phyloP scores from a whole-genome alignment of 176 grass and related monocot species.

The Poa annua region DNA sequence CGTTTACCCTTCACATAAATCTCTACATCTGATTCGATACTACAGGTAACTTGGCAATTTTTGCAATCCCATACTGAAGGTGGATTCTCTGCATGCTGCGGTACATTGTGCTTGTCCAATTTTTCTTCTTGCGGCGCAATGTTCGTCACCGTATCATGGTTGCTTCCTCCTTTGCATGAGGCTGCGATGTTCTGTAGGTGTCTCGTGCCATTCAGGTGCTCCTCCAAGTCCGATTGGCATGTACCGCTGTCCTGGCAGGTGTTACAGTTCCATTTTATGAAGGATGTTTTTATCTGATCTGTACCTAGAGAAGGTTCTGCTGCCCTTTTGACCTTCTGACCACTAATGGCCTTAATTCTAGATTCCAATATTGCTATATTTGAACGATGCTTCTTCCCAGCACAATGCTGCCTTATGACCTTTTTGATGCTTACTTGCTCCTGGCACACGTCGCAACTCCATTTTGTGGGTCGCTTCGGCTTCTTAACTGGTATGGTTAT shows the following conservation, averaged over 20 bases:
- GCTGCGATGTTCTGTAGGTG: neutral
- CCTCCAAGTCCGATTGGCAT: neutral
- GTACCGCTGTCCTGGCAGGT: conserved; percentile 33
- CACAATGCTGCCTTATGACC: conserved; percentile 27
- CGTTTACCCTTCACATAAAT: conserved; percentile 11
- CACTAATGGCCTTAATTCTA: neutral
- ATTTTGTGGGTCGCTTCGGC: neutral
- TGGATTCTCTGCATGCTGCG: conserved; percentile 4
- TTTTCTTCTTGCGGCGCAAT: neutral
- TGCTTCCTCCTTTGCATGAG: conserved; percentile 22
- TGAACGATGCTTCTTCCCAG: conserved; percentile 37
- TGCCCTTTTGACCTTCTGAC: neutral
- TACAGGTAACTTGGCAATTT: conserved; percentile 25
- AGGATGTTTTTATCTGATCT: conserved; percentile 14
- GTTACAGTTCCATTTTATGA: conserved; percentile 34
- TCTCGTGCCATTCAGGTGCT: too few species aligned
- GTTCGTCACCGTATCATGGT: neutral
- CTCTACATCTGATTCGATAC: neutral
- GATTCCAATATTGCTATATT: conserved; percentile 22
- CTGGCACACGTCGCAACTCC: conserved; percentile 44
- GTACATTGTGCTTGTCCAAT: neutral
- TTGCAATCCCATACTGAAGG: neutral
- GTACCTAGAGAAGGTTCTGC: neutral
- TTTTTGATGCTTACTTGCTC: conserved; percentile 2
- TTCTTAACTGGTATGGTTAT: conserved; percentile 36